Percentiles rank a stretch among this genome's conserved stretches.
Conservation (phyloP, 192 early-diverging fungal species). For the Coemansia brasiliensis region DNA sequence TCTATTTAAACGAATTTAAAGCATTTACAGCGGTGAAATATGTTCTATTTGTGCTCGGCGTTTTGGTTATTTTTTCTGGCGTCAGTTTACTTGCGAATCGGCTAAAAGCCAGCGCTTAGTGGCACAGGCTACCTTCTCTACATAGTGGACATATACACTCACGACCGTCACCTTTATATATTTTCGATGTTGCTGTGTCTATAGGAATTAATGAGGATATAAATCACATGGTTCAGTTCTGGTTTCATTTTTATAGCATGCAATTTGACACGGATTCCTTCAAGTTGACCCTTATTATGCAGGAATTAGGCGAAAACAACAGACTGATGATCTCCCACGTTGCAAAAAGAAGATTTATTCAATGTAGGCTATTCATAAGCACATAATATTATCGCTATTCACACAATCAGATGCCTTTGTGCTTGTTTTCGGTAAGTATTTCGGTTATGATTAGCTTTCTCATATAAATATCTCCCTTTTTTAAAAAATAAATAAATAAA, state of each 20-base stretch:
- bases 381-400: not conserved
- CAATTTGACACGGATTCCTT: too few relatives aligned
- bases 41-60: constrained; percentile 65
- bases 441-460: not conserved
- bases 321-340: not conserved
- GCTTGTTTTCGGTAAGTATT: constrained; percentile 1
- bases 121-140: not conserved
- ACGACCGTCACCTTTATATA: not conserved
- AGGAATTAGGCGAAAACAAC: constrained; percentile 5
- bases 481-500: too few relatives aligned
- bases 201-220: not conserved
- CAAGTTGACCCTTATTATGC: not conserved
- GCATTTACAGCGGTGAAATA: constrained; percentile 65
- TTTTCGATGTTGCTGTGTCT: not conserved
- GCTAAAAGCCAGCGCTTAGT: constrained; percentile 28
- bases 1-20: constrained; percentile 78
- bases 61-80: constrained; percentile 71
- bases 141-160: constrained; percentile 15
- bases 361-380: not conserved
- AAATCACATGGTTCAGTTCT: not conserved
- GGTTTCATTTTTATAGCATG: not conserved
- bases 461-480: too few relatives aligned
- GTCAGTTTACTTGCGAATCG: constrained; percentile 67
- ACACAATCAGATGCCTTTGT: not conserved
- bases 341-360: not conserved